Percentiles rank a stretch among this genome's conserved stretches.
phyloP scores from a whole-genome alignment of 371 early-diverging fungal species.

The Nematocida sp. region DNA sequence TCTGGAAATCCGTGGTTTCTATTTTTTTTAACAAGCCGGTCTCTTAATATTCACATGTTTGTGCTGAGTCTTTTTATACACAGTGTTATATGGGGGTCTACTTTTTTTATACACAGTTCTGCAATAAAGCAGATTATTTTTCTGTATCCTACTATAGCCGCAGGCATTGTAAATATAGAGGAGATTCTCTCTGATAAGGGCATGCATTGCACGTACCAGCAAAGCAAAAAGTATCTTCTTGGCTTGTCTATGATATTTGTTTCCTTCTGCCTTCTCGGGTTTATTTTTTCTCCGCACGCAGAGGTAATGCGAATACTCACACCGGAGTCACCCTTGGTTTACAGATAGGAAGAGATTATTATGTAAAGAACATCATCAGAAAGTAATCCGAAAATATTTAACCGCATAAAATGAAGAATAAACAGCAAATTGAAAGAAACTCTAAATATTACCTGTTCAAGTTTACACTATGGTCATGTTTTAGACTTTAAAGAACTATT shows the following conservation, averaged over 20 bases:
- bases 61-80: background rate
- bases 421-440: too few relatives aligned
- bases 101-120: background rate
- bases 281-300: conserved; percentile 13
- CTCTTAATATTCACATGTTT: conserved; percentile 8
- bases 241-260: conserved; percentile 14
- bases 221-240: conserved; percentile 27
- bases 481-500: too few relatives aligned
- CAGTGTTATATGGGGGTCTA: background rate
- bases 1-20: conserved; percentile 26
- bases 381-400: too few relatives aligned
- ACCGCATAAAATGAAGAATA: too few relatives aligned
- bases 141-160: conserved; percentile 1
- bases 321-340: too few relatives aligned
- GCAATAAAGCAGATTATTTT: conserved; percentile 1
- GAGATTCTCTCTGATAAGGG: conserved; percentile 31
- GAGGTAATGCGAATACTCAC: background rate
- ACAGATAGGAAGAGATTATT: too few relatives aligned
- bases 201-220: conserved; percentile 5
- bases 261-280: conserved; percentile 9
- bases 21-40: conserved; percentile 6
- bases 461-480: too few relatives aligned
- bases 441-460: too few relatives aligned
- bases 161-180: conserved; percentile 18
- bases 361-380: too few relatives aligned